Percentiles rank a stretch among this genome's conserved stretches.
phyloP scores from a whole-genome alignment of 495 filamentous ascomycete species.

The Cryomyces minteri region DNA sequence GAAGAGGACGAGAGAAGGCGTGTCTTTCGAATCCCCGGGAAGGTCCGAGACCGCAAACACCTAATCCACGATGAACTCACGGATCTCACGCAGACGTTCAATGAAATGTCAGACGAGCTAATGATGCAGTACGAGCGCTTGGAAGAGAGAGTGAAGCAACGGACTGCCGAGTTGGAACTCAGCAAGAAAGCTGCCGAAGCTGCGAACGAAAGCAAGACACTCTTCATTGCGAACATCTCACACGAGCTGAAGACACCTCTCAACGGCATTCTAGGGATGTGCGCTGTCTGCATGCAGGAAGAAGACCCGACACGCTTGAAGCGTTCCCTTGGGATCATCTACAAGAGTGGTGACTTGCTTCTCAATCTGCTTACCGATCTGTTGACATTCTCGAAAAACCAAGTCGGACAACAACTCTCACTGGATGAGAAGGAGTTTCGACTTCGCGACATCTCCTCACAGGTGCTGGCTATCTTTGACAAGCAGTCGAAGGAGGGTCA shows the following conservation, averaged over 20 bases:
- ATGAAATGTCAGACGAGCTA: conserved; percentile 85
- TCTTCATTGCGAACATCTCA: conserved; percentile 92
- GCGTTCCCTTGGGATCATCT: conserved; percentile 65
- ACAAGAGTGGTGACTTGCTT: conserved; percentile 77
- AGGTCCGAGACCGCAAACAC: conserved; percentile 58
- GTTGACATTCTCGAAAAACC: conserved; percentile 83
- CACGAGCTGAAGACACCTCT: conserved; percentile 86
- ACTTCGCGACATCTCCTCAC: conserved; percentile 57
- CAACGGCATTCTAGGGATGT: conserved; percentile 90
- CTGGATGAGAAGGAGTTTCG: conserved; percentile 77
- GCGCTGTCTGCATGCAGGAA: conserved; percentile 78
- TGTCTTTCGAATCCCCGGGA: conserved; percentile 64
- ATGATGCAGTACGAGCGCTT: conserved; percentile 67
- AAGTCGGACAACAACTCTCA: conserved; percentile 61
- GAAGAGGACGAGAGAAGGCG: conserved; percentile 27
- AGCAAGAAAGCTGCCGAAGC: conserved; percentile 83
- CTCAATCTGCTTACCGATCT: conserved; percentile 81
- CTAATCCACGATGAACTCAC: conserved; percentile 72
- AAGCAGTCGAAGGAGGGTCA: conserved; percentile 67
- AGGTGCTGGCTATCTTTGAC: conserved; percentile 70
- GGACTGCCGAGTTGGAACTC: conserved; percentile 68
- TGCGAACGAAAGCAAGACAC: conserved; percentile 84
- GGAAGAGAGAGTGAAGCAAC: conserved; percentile 66
- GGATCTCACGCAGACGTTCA: conserved; percentile 72
- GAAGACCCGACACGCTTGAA: conserved; percentile 59